Evolutionary conservation across 139 green algal genomes (phyloP), one percentile per base, ranked within the genome.

Genomic region (Coelastrella sp.): DNA sequence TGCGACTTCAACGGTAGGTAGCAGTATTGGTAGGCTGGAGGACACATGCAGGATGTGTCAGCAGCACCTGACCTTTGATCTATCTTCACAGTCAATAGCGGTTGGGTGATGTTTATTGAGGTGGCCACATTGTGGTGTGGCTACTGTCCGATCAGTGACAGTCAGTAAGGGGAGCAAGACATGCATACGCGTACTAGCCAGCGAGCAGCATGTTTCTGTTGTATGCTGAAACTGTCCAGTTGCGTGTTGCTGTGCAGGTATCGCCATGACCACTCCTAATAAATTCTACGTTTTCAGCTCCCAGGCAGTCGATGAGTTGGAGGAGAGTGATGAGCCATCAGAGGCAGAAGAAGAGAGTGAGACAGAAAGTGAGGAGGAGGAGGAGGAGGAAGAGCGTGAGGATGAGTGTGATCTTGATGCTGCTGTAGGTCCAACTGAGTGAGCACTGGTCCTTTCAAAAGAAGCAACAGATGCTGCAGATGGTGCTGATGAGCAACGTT

Each of bases 1-100:
- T 97, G 93, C 86, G 93, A 97, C 92, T 98, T 98, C 93, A 98
- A 98, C 87, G 97, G 93, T 70, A 70, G 14, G 63, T 70, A 70
- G 35, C 35, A 49, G 35, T 49, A 49, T 3, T 49, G 35, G 35
- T 49, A 5, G 1, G 3, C 35, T 49, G 35, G 35, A 49, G 35
- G 35, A 49, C 35, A 49, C 35, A 49, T 49, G 35, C 63, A 20
- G 63, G 12, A 12, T 70, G 4, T 12, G 63, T 12, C 63, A 70
- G 63, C 63, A 5, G 14, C 11, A 70, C 4, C 63, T 20, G 63
- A 20, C 12, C 11, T 20, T 70, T 70, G 12, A 7, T 12, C n/a
- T n/a, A n/a, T 15, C 11, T 70, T 70, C 63, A 7, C 63, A 70
- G 11, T 15, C 4, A 5, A 70, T 12, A 3, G 14, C 4, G 12